Conservation (phyloP, 345 rosid genomes). For the Hirschfeldia incana region DNA sequence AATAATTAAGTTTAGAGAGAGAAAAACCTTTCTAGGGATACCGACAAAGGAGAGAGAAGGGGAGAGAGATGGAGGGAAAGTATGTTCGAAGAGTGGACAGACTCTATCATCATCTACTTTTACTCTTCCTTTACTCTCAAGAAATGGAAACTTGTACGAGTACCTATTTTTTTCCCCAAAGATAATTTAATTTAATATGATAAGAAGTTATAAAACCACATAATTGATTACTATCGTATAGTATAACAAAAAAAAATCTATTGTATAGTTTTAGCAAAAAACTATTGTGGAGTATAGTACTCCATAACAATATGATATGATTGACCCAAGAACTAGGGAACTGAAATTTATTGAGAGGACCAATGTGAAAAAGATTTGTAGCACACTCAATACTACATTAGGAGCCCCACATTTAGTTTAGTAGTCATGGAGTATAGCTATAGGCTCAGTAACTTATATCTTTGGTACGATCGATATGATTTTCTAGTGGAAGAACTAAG, state of each 20-base stretch:
- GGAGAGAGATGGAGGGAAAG: neutral
- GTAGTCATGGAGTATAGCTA: no score
- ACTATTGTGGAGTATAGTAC: no score
- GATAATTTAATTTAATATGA: no score
- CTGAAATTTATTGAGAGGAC: neutral
- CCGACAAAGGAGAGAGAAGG: neutral
- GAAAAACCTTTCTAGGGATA: neutral
- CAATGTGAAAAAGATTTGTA: neutral
- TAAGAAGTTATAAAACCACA: neutral
- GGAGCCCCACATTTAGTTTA: neutral
- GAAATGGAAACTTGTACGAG: neutral
- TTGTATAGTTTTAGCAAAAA: no score
- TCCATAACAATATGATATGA: no score
- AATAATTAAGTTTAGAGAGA: neutral
- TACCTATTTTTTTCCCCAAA: neutral
- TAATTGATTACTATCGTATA: neutral
- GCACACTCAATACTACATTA: neutral
- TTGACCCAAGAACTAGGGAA: neutral
- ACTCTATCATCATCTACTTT: neutral
- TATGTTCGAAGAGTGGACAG: neutral
- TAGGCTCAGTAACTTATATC: no score
- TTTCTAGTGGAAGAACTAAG: neutral
- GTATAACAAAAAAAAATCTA: no score
- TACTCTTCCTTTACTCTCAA: slow-evolving; percentile 1
- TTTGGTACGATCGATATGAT: no score